Evolutionary conservation across 2,329 filamentous ascomycete species (phyloP), one percentile per base, ranked within the genome.

Genomic region (Aspergillus unguis): DNA sequence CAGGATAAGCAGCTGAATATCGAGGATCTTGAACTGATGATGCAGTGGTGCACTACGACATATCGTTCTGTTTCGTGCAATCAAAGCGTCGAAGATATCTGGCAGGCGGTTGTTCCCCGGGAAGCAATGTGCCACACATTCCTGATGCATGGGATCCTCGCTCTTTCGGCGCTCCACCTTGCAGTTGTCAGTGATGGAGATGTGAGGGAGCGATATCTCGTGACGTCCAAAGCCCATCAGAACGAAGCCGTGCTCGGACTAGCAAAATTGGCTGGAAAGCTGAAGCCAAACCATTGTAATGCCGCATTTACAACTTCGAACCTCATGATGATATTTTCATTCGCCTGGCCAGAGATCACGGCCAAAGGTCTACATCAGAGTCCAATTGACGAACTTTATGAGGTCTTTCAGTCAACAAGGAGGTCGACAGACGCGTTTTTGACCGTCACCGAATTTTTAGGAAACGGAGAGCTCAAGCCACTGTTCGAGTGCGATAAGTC

Each of bases 221-320:
- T 56, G 9, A 58, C 55, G 9, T 70, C 71, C 4, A 63, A 68
- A 6, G 56, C 55, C 9, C 65, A 70, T 33, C 64, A 67, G 31
- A 58, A 48, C 6, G 59, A 59, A 28, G 65, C 65, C 11, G 48
- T 67, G 5, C 45, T 48, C 17, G 62, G 60, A 2, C 70, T 71
- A 35, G 49, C 54, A 17, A 58, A 60, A 36, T 44, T 50, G 9
- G 46, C 58, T 2, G 50, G 52, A 4, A 59, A 61, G 8, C 54
- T 68, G 6, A 62, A 59, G 10, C 56, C 53, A 29, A 52, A 63
- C 6, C 69, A 71, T 48, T 70, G 61, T 42, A 65, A 71, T 49
- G 69, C 71, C 6, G 57, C 66, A 1, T 73, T 74, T 51, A 65
- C 70, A 1, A 54, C 72, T 1, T 68, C 64, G 27, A 62, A 58